Evolutionary conservation across 208 protist species (phyloP).

Genomic region (Leishmania tarentolae): DNA sequence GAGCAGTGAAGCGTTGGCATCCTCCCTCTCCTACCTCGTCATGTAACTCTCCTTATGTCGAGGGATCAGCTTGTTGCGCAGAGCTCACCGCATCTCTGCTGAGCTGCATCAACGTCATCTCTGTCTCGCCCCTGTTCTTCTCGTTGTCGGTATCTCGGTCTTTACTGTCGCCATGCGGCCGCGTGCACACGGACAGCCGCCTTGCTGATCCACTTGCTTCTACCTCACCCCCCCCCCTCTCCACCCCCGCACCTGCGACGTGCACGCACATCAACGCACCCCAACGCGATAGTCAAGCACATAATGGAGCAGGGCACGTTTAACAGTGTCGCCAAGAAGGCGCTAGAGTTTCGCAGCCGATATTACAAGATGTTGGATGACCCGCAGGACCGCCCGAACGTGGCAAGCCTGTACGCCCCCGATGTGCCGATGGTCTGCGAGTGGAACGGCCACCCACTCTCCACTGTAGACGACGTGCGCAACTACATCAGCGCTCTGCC

Average conservation of each 20-base stretch:
- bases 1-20: no score
- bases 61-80: not conserved
- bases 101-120: not conserved
- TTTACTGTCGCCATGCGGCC: no score
- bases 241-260: not conserved
- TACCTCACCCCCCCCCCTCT: not conserved
- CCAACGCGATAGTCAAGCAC: not conserved
- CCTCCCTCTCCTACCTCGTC: not conserved
- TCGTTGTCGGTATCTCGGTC: not conserved
- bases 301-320: constrained; percentile 70
- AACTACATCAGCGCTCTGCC: constrained; percentile 69
- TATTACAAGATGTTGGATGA: constrained; percentile 88
- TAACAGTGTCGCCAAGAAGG: constrained; percentile 82
- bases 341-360: constrained; percentile 71
- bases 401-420: constrained; percentile 71
- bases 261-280: not conserved
- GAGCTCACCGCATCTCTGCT: not conserved
- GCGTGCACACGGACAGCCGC: constrained; percentile 2
- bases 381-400: constrained; percentile 45
- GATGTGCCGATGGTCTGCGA: constrained; percentile 78
- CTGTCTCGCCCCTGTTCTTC: not conserved
- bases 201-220: no score
- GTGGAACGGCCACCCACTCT: constrained; percentile 86
- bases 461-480: constrained; percentile 48
- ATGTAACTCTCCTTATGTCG: not conserved